A percentile compares a stretch with the other conserved stretches of the same genome.
phyloP scores from a whole-genome alignment of 768 basidiomycete genomes.

The Cyclocybe cylindracea region DNA sequence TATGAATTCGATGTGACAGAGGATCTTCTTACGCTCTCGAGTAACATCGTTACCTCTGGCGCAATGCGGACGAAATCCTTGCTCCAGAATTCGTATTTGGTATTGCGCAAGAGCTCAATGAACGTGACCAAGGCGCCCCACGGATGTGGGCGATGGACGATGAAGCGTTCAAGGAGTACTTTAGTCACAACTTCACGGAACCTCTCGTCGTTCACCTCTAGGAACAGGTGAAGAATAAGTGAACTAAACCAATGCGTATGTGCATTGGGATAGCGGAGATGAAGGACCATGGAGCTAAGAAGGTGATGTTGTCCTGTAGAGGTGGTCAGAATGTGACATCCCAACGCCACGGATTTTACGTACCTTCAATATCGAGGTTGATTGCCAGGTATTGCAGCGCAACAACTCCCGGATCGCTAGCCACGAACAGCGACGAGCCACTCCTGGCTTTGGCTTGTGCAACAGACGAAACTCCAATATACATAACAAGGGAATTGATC shows the following conservation, averaged over 20 bases:
- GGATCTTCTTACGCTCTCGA: slow-evolving; percentile 69
- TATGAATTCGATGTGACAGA: not conserved
- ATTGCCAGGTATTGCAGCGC: slow-evolving; percentile 81
- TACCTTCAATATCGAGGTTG: slow-evolving; percentile 91
- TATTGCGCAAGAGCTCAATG: slow-evolving; percentile 89
- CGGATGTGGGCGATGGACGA: slow-evolving; percentile 93
- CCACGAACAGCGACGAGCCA: slow-evolving; percentile 78
- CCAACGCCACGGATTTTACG: slow-evolving; percentile 19
- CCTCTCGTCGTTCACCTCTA: slow-evolving; percentile 72
- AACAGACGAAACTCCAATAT: slow-evolving; percentile 91
- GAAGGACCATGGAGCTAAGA: slow-evolving; percentile 88
- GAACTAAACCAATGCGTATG: slow-evolving; percentile 99
- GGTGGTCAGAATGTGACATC: slow-evolving; percentile 5
- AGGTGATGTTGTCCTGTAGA: slow-evolving; percentile 89
- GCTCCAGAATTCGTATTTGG: slow-evolving; percentile 90
- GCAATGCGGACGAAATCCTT: slow-evolving; percentile 84
- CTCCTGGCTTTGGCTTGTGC: slow-evolving; percentile 86
- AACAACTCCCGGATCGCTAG: slow-evolving; percentile 82
- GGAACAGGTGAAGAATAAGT: slow-evolving; percentile 85
- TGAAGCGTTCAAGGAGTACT: slow-evolving; percentile 90
- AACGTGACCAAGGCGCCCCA: slow-evolving; percentile 95
- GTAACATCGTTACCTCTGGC: slow-evolving; percentile 82
- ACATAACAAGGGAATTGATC: slow-evolving; percentile 94
- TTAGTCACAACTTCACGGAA: slow-evolving; percentile 85
- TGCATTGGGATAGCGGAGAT: slow-evolving; percentile 96